Base-by-base conservation (phyloP, 2,329 filamentous ascomycete species). In the Botryosphaeria agaves region DNA sequence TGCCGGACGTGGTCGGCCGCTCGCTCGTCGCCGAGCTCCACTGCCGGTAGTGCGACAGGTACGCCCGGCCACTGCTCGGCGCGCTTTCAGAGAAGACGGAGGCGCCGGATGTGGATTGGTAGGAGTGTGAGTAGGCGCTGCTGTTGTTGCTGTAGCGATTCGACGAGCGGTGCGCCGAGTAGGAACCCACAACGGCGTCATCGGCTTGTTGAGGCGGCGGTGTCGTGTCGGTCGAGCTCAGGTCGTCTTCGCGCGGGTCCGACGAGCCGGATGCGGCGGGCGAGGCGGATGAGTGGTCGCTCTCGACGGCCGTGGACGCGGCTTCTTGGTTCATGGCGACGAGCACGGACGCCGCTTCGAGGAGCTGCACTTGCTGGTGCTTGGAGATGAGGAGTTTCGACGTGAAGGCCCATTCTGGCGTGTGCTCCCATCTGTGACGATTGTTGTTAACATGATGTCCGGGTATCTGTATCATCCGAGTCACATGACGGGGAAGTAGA, bases 361-460 rank as follows among this genome's bases (percentile, higher is more conserved):
- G 70, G 36, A 98, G 69, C 56, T 98, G 89, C 31, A 98, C 89
- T 62, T 98, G 89, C 59, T 98, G 89, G 56, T 98, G 89, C 68
- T 98, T 98, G 45, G 87, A 95, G 46, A 98, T 95, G 52, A 95
- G 75, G 51, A 95, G 67, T 61, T 95, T 95, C 44, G 89, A 95
- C 33, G 89, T 98, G 53, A 78, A 77, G 31, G 85, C 81, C 89
- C 89, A 98, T 62, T 93, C 83, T 42, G 89, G 87, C 54, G 91
- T 92, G 59, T 98, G 89, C 63, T 98, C 89, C 89, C 89, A 98
- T 69, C 87, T 98, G 72, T 50, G 31, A 41, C 29, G 41, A 39
- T n/a, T n/a, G n/a, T n/a, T n/a, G n/a, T n/a, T n/a, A n/a, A n/a
- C n/a, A n/a, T n/a, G n/a, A n/a, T n/a, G n/a, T n/a, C n/a, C n/a